Base-by-base conservation (phyloP, 2,329 filamentous ascomycete genomes). In the Claviceps capensis region DNA sequence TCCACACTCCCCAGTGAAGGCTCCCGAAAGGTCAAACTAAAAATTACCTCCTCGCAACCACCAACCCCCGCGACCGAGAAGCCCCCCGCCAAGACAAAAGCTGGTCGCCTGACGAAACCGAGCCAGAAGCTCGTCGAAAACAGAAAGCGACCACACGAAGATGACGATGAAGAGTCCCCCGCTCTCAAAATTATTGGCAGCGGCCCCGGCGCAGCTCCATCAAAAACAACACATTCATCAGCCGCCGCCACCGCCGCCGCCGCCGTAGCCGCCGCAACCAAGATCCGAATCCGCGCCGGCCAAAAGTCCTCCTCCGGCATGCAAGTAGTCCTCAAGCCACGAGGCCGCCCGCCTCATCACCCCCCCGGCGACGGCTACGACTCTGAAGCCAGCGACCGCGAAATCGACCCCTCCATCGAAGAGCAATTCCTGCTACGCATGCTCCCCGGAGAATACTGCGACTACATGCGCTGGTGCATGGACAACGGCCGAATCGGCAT, bases 341-440 rank as follows among this genome's bases (percentile, higher is more conserved):
- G 83, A 59, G 84, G 83, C n/a, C 78, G 81, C 56, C 75, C 79
- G 1, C 84, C 86, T 6, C 72, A 78, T 36, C 79, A 87, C 56
- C 82, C 82, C 5, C 78, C 81, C 1, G 93, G 93, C 49, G 88
- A 95, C 52, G 93, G 91, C 7, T 98, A 97, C 68, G 93, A 98
- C 65, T 96, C 90, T 3, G 93, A 97, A 67, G 88, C 90, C 13
- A 93, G 89, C 52, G 93, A 97, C 63, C 81, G 84, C 14, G 93
- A 98, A 66, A 69, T 73, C 9, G 93, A 98, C 62, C 93, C 93
- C 0, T 78, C 85, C 1, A 87, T 95, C 55, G 91, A 97, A 67
- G 86, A 91, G 62, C 85, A 94, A 57, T 88, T 97, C 58, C 76
- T 98, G 8, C 68, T 98, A 55, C 86, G 93, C 54, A 95, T 96